Evolutionary conservation across 2,329 filamentous ascomycete genomes (phyloP), one percentile per base, ranked within the genome.

Genomic region (Nemania sp.): DNA sequence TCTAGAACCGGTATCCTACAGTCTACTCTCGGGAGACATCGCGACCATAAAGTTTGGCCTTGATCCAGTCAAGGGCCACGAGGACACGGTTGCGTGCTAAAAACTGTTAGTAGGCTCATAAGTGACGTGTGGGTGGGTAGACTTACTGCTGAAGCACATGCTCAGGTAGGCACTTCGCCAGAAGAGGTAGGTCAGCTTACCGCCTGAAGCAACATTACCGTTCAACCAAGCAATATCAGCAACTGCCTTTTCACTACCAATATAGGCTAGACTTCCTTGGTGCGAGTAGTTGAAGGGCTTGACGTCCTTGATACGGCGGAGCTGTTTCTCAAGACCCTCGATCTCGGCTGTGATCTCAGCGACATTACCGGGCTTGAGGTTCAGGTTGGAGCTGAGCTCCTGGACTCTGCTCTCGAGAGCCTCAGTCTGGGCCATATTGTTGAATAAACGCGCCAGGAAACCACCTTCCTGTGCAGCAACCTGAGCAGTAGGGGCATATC

Each of bases 131-230:
- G 22, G 24, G 20, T 41, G 58, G 56, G 22, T 38, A 68, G 74
- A 92, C 93, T 90, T 88, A 96, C 93, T 94, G 90, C 94, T 98
- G 82, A 99, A 99, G 89, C 95, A 98, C 96, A 99, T 99, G 87
- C 93, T 98, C 81, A 99, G 86, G 82, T 99, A 99, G 63, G 95
- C 96, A 79, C 93, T 97, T 80, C 94, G 89, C 96, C 96, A 99
- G 89, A 99, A 99, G 74, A 98, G 88, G 84, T 97, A 99, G 64
- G 96, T 99, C 82, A 98, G 85, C 77, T 92, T 93, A 79, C 96
- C 96, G 79, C 95, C 96, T 53, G 91, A 93, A 70, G 96, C 95
- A 76, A 99, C 88, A 85, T 98, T 99, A 73, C 96, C 96, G 77
- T 96, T 97, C 84, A 97, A 90, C 95, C 96, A 99, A 79, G 90